Evolutionary conservation across 805 yeast species (phyloP), one percentile per base, ranked within the genome.

Genomic region (Metschnikowia vanudenii): DNA sequence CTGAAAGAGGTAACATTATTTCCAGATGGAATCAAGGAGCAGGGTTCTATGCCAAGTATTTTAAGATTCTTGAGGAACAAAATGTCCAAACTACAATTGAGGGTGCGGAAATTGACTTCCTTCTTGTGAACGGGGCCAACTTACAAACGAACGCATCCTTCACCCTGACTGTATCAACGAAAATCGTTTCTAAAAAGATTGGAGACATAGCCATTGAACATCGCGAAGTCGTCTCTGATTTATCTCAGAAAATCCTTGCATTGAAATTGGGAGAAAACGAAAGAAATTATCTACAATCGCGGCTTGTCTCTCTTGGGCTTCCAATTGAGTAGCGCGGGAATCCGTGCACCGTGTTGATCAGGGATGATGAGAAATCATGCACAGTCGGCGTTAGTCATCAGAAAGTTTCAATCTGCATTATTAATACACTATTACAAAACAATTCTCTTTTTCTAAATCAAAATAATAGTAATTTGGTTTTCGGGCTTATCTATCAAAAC

Each of bases 1-100:
- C 83, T 11, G 65, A 62, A 31, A 57, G 58, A 1, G 70, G 73
- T 8, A 51, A 52, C 19, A 63, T 60, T 19, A 66, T 78, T 12
- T 62, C 76, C 3, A 69, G 68, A 33, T 84, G 86, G 85, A 63
- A 69, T 17, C 64, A 63, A 26, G 87, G 88, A 1, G 79, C 85
- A 22, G 83, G 78, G 0, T 67, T 85, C 4, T 86, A 79, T 59
- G 68, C 71, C 30, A 71, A 72, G 29, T 86, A 77, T 57, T 56
- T 82, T 33, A 61, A 66, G 11, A 49, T 76, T 1, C 22, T 46
- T 7, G 28, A 48, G 34, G 44, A 40, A 8, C 37, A 34, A 13
- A 51, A 41, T 58, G 18, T 37, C 3, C 60, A 61, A 13, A 48
- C 53, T 3, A 32, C 30, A 2, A 28, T 56, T n/a, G 47, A 48